Percentiles rank a stretch among this genome's conserved stretches.
Conservation (phyloP, 2,329 filamentous ascomycete species). For the Fusarium fracticaudum region DNA sequence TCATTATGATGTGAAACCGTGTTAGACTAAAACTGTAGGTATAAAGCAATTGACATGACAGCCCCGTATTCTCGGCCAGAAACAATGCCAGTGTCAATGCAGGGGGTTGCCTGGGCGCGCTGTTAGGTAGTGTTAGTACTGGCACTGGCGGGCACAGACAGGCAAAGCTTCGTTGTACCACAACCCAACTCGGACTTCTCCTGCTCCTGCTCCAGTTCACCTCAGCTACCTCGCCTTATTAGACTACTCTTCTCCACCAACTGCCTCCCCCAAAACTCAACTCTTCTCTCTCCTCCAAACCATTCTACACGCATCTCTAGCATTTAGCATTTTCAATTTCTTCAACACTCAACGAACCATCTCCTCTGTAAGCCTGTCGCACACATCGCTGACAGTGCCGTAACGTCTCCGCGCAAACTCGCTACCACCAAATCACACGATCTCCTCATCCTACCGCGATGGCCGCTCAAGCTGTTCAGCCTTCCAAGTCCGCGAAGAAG, state of each 20-base stretch:
- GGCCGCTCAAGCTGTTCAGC: conserved; percentile 70
- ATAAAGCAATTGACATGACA: neutral
- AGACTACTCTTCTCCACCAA: conserved; percentile 13
- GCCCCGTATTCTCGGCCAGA: conserved; percentile 44
- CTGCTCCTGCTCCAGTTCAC: conserved; percentile 14
- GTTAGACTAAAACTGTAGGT: neutral
- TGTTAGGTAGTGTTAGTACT: neutral
- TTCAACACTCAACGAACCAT: neutral
- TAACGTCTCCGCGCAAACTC: conserved; percentile 37
- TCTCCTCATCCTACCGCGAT: conserved; percentile 48
- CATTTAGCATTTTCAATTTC: conserved; percentile 5
- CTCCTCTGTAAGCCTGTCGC: conserved; percentile 30
- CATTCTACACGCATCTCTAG: conserved; percentile 6
- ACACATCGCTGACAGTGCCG: conserved; percentile 24
- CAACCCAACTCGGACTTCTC: conserved; percentile 14
- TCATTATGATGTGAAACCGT: too few species aligned
- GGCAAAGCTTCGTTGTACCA: conserved; percentile 32
- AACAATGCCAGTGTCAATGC: conserved; percentile 37
- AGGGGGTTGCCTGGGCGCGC: conserved; percentile 35
- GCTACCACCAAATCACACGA: conserved; percentile 24
- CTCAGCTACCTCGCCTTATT: conserved; percentile 1
- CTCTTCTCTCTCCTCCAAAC: conserved; percentile 5
- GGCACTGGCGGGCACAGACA: conserved; percentile 10
- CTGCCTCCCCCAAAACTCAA: conserved; percentile 11
- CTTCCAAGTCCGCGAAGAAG: conserved; percentile 77